These are phyloP conservation scores for Fusarium fujikuroi DNA, from an alignment of 2,329 filamentous ascomycete species.

Conservation along the genomic window DNA sequence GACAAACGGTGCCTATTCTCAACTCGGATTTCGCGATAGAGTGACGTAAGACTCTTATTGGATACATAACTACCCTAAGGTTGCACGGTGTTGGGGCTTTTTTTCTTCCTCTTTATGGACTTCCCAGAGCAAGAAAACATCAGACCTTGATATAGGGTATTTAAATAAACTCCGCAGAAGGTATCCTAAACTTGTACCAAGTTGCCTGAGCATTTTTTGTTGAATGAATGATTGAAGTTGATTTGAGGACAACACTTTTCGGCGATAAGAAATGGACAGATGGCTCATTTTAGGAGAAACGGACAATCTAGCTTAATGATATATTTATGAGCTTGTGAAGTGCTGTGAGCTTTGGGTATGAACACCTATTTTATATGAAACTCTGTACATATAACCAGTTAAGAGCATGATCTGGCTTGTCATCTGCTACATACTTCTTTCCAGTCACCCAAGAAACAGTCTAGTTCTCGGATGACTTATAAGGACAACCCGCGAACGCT, in stretches of 20 bases:
- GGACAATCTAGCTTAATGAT: not conserved
- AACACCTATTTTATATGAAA: not conserved
- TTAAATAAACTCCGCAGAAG: too few relatives aligned
- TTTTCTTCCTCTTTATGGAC: not conserved
- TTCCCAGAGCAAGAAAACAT: too few relatives aligned
- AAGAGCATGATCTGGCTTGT: not conserved
- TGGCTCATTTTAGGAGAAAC: not conserved
- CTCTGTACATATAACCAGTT: not conserved
- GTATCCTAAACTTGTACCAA: too few relatives aligned
- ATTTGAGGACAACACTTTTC: not conserved
- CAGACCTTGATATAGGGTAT: too few relatives aligned
- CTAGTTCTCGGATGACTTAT: not conserved
- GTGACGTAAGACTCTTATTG: slow-evolving; percentile 9
- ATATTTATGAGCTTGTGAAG: not conserved
- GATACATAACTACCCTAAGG: slow-evolving; percentile 8
- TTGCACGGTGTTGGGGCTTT: not conserved
- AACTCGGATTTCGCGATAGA: not conserved
- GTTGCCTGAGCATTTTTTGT: too few relatives aligned
- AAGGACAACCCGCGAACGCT: slow-evolving; percentile 59
- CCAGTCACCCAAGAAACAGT: not conserved
- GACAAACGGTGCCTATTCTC: slow-evolving; percentile 1
- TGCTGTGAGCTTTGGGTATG: not conserved
- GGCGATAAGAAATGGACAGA: not conserved
- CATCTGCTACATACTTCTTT: not conserved
- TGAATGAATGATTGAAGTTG: not conserved